Conservation (phyloP, 2,329 filamentous ascomycete species). For the Rugonectria rugulosa region DNA sequence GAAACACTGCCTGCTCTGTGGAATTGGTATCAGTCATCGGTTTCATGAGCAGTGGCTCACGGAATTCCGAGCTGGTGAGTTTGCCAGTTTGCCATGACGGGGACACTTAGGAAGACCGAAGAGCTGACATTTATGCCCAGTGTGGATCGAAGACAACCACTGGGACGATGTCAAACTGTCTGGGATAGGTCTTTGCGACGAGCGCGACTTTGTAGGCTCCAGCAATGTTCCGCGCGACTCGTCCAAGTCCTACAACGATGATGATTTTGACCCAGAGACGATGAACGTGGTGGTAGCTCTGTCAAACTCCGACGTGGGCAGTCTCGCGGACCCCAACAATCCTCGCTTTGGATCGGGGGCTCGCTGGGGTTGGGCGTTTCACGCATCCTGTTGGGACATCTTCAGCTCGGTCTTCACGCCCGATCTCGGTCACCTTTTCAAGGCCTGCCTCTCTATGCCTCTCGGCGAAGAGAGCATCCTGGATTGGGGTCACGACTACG, state of each 20-base stretch:
- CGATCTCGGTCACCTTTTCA: slow-evolving; percentile 12
- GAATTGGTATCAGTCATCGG: neutral
- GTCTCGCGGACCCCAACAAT: slow-evolving; percentile 6
- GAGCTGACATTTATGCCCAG: slow-evolving; percentile 1
- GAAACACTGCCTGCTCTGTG: slow-evolving; percentile 20
- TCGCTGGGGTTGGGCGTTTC: slow-evolving; percentile 20
- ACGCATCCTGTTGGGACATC: slow-evolving; percentile 25
- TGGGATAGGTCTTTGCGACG: slow-evolving; percentile 18
- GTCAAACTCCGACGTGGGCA: neutral
- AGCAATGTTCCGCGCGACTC: slow-evolving; percentile 10
- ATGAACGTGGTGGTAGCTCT: slow-evolving; percentile 19
- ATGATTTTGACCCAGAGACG: neutral
- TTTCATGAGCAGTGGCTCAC: slow-evolving; percentile 8
- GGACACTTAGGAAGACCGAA: too few species aligned
- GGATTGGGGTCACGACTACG: slow-evolving; percentile 29
- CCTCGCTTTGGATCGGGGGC: neutral
- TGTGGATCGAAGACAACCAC: slow-evolving; percentile 17
- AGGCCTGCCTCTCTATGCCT: slow-evolving; percentile 17
- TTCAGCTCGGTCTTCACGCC: neutral
- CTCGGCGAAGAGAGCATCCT: neutral
- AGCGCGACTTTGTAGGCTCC: neutral
- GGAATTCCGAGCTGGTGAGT: slow-evolving; percentile 22
- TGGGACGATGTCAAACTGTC: slow-evolving; percentile 12
- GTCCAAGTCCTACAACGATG: slow-evolving; percentile 5
- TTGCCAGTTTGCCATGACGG: neutral